A percentile compares a stretch with the other conserved stretches of the same genome.
These are phyloP conservation scores for Arbutus unedo DNA, from an alignment of 148 eudicot genomes.

Conservation along the genomic window DNA sequence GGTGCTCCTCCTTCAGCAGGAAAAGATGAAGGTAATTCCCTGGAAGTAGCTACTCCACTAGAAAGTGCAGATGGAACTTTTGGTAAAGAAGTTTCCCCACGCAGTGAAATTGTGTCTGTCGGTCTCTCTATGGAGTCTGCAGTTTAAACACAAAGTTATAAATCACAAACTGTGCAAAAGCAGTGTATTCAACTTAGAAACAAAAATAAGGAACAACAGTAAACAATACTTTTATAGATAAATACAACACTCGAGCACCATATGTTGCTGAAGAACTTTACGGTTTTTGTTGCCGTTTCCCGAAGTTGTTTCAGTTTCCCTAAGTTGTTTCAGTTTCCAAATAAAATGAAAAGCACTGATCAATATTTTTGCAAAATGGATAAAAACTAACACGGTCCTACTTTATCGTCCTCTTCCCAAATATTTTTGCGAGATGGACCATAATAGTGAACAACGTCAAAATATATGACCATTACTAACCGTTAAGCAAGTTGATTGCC, in stretches of 20 bases:
- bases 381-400: background rate
- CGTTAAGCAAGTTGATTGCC: slow-evolving; percentile 14
- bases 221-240: background rate
- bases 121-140: background rate
- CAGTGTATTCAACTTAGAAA: background rate
- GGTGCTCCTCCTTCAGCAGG: background rate
- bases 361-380: no score
- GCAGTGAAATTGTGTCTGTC: background rate
- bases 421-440: background rate
- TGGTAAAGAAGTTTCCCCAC: slow-evolving; percentile 13
- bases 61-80: background rate
- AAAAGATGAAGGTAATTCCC: slow-evolving; percentile 10
- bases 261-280: background rate
- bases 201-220: background rate
- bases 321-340: background rate
- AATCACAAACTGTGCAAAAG: background rate
- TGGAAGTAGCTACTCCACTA: background rate
- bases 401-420: background rate
- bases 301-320: no score
- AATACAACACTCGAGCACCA: background rate
- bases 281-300: background rate
- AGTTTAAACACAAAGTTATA: background rate
- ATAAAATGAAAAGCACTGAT: background rate
- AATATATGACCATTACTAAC: background rate
- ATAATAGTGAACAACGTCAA: background rate